A percentile compares a stretch with the other conserved stretches of the same genome.
Evolutionary conservation across 805 yeast species (phyloP).

Genomic region (Zygotorulaspora danielsina): DNA sequence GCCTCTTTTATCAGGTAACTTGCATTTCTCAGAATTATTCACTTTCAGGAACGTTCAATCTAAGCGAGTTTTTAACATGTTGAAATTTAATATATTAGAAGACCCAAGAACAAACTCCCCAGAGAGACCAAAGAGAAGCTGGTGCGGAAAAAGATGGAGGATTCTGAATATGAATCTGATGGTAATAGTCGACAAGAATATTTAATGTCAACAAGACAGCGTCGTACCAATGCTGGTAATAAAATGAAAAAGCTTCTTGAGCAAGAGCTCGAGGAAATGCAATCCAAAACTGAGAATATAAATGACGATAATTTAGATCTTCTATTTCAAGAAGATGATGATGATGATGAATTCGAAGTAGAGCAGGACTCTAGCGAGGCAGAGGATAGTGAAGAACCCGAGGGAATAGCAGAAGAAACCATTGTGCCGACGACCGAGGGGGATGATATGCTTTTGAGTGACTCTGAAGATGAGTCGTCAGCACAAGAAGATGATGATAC

Average conservation of each 20-base stretch:
- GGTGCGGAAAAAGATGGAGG: too few species aligned
- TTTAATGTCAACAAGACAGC: conserved; percentile 67
- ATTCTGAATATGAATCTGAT: conserved; percentile 13
- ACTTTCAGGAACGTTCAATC: too few species aligned
- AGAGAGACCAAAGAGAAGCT: too few species aligned
- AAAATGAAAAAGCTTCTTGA: conserved; percentile 68
- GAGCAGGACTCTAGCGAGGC: conserved; percentile 34
- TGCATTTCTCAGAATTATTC: too few species aligned
- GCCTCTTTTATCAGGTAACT: too few species aligned
- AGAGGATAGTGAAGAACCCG: conserved; percentile 26
- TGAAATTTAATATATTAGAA: too few species aligned
- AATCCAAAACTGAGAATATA: conserved; percentile 41
- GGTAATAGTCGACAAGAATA: conserved; percentile 41
- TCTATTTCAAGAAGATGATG: conserved; percentile 60
- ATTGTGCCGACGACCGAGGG: conserved; percentile 6
- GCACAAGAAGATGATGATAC: conserved; percentile 52
- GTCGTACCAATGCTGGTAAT: conserved; percentile 89
- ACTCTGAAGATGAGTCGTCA: conserved; percentile 39
- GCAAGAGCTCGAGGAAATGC: conserved; percentile 51
- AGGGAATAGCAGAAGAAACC: conserved; percentile 11
- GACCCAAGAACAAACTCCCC: too few species aligned
- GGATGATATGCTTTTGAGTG: conserved; percentile 31
- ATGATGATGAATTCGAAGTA: conserved; percentile 46
- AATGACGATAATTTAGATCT: conserved; percentile 75
- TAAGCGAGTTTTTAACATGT: too few species aligned